A percentile compares a stretch with the other conserved stretches of the same genome.
Conservation (phyloP, 108 stramenopile species). For the Nannochloropsis salina region DNA sequence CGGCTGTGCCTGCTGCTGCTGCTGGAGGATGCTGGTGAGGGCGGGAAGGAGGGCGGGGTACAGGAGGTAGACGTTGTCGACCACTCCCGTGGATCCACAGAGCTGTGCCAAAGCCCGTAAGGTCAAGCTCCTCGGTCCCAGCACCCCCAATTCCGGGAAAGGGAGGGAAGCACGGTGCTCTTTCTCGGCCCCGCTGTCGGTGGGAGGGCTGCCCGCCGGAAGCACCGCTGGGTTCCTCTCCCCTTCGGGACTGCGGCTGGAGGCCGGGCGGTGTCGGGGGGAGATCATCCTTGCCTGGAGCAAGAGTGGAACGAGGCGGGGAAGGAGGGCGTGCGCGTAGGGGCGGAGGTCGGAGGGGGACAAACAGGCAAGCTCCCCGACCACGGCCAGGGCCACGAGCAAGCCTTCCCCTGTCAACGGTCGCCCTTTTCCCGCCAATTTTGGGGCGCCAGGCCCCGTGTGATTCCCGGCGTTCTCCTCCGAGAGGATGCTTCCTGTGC, state of each 20-base stretch:
- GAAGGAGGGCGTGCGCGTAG: not conserved
- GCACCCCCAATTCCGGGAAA: not conserved
- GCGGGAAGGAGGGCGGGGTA: conserved; percentile 6
- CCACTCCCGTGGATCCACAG: not conserved
- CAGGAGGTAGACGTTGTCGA: not conserved
- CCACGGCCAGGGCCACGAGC: not conserved
- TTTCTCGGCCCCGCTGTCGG: not conserved
- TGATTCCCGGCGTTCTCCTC: not conserved
- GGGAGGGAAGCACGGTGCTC: not conserved
- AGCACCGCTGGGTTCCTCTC: not conserved
- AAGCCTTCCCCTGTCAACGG: not conserved
- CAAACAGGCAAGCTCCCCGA: not conserved
- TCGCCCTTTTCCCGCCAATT: not conserved
- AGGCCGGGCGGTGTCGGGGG: not conserved
- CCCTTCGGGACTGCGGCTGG: not conserved
- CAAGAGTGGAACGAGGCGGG: not conserved
- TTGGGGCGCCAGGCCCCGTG: not conserved
- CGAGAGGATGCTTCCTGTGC: not conserved
- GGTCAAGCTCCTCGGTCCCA: not conserved
- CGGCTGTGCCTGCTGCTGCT: not conserved
- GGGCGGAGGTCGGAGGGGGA: not conserved
- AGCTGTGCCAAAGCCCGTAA: not conserved
- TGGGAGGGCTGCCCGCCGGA: not conserved
- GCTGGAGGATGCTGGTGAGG: not conserved
- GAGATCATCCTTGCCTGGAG: not conserved